Percentiles rank a stretch among this genome's conserved stretches.
Evolutionary conservation across 495 filamentous ascomycete species (phyloP).

Genomic region (Baudoinia panamericana): DNA sequence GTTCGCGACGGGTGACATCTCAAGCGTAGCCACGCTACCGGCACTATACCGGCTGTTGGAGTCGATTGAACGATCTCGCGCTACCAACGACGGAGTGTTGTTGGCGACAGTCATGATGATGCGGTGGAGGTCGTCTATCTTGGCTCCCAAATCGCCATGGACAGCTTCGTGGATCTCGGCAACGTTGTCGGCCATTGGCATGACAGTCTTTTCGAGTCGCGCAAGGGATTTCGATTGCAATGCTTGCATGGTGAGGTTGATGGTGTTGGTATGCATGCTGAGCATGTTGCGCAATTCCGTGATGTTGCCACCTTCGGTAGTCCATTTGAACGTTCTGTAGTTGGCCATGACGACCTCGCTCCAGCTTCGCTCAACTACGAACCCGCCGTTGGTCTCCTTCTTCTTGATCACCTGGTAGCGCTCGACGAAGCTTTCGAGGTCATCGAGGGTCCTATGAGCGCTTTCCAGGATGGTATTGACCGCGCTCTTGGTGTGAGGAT

Average conservation of each 20-base stretch:
- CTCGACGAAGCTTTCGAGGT: conserved; percentile 30
- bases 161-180: conserved; percentile 25
- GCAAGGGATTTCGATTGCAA: conserved; percentile 28
- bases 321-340: conserved; percentile 31
- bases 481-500: conserved; percentile 22
- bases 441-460: conserved; percentile 26
- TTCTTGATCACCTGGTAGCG: conserved; percentile 30
- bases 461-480: conserved; percentile 25
- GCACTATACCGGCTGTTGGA: conserved; percentile 3
- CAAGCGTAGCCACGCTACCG: conserved; percentile 3
- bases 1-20: background rate
- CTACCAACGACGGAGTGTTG: conserved; percentile 12
- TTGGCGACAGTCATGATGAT: conserved; percentile 25
- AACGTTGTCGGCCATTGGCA: conserved; percentile 27
- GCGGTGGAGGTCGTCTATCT: conserved; percentile 28
- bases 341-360: conserved; percentile 26
- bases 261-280: conserved; percentile 29
- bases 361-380: conserved; percentile 28
- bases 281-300: conserved; percentile 26
- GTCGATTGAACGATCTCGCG: conserved; percentile 5
- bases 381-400: conserved; percentile 22
- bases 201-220: conserved; percentile 25
- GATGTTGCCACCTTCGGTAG: conserved; percentile 29
- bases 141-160: conserved; percentile 21
- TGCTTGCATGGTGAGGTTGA: conserved; percentile 28